Base-by-base conservation (phyloP, 164 flowering plant species). In the Tinospora cordifolia region DNA sequence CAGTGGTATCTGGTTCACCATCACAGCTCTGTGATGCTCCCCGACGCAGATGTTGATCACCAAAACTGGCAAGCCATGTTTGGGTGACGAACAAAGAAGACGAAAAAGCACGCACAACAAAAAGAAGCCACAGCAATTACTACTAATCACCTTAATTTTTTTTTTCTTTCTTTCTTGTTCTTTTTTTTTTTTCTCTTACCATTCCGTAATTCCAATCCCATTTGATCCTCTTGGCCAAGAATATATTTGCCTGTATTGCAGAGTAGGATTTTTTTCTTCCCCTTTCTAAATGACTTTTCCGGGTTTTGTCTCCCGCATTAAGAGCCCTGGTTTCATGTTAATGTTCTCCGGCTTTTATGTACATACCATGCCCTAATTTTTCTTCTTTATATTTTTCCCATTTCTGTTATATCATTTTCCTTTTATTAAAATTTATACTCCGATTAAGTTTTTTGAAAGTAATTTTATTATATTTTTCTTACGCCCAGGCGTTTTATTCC, bases 1-100 rank as follows among this genome's bases (percentile, higher is more conserved):
- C 82, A 79, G 69, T 90, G 96, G 96, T 85, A 78, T 79, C 75
- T 94, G 91, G 98, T 94, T 76, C 97, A 94, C 79, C 98, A 94
- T 81, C 98, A 94, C 83, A 78, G 88, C 82, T 86, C 97, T 21
- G 62, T 34, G 11, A 58, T 69, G 71, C 47, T 69, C 59, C 62
- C 69, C 22, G 85, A 83, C 63, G 90, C 80, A 54, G 87, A 78
- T 60, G 81, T 69, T 24, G 87, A 76, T 38, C 86, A 86, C 75
- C 87, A 83, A 73, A 70, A 80, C 59, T 51, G 59, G 59, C 59
- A 51, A 51, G 59, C n/a, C 21, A 51, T 51, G 59, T 51, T 51
- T 51, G 59, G 59, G 59, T 51, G 10, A 17, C 51, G n/a, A 46
- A 46, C 15, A 6, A 46, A 10, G 19, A 0, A 51, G 19, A 51